Evolutionary conservation across 345 rosid species (phyloP), one percentile per base, ranked within the genome.

Genomic region (Pugionium cornutum): DNA sequence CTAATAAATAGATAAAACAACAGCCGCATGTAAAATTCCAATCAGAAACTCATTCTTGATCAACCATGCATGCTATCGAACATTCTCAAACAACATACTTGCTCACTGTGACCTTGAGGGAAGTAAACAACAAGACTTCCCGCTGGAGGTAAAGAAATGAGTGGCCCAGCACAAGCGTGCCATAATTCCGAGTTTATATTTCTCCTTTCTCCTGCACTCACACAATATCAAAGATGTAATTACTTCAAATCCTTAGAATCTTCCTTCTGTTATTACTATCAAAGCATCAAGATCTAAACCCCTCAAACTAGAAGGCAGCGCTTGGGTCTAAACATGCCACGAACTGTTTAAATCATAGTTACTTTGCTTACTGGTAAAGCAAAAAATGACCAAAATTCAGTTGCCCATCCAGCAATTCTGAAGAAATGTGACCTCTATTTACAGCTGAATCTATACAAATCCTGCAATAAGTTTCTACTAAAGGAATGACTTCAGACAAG

Each of bases 141-240:
- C 25, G 86, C 81, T 44, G 83, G 87, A 62, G 97, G 97, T 53
- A 90, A 71, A 18, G 95, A 88, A 39, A 90, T 92, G 52, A 90
- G 78, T 42, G 97, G 97, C 32, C 97, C 97, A 10, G 97, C 97
- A 78, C 97, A 90, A 47, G 97, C 97, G 65, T 90, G 97, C 97
- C 97, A 90, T 32, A 90, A 78, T 62, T 90, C 97, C 8, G 97
- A 88, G 74, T 90, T 88, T 74, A 90, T 74, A 58, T 81, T 82
- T 73, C 84, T 84, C 78, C 80, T 86, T 53, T 90, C 97, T 62
- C 90, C 97, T 87, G 80, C 73, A 50, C 2, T 28, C 71, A 72
- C 33, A 72, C 48, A 66, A 49, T 39, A 76, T 28, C 26, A 49
- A 70, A 63, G 45, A 32, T 47, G 43, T 27, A 42, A 63, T 31